Percentiles rank a stretch among this genome's conserved stretches.
phyloP scores from a whole-genome alignment of 1,139 yeast species.

The Yamadazyma dendronema region DNA sequence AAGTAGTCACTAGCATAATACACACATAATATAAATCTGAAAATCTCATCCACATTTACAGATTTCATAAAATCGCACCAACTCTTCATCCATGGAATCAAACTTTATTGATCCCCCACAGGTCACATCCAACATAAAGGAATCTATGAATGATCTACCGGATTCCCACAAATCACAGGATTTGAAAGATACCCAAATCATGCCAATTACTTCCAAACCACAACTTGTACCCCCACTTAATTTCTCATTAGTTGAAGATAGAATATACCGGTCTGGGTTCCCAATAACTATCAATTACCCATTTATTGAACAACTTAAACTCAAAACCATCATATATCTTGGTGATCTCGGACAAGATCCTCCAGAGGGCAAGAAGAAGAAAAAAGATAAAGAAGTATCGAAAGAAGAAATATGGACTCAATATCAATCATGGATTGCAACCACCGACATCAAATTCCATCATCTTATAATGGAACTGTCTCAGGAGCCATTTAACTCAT shows the following conservation, averaged over 20 bases:
- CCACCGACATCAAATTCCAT: constrained; percentile 56
- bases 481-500: constrained; percentile 70
- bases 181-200: background rate
- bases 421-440: constrained; percentile 65
- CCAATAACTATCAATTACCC: constrained; percentile 86
- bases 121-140: background rate
- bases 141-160: background rate
- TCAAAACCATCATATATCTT: constrained; percentile 78
- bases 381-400: constrained; percentile 27
- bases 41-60: too few species aligned
- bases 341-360: constrained; percentile 59
- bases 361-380: constrained; percentile 21
- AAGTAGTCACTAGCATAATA: too few species aligned
- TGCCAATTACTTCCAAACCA: constrained; percentile 1
- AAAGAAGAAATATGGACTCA: constrained; percentile 38
- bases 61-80: too few species aligned
- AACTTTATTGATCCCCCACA: too few species aligned
- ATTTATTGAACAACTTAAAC: constrained; percentile 64
- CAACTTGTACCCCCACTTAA: constrained; percentile 82
- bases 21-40: too few species aligned
- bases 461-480: constrained; percentile 67
- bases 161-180: background rate
- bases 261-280: constrained; percentile 87
- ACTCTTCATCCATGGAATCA: background rate
- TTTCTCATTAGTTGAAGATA: constrained; percentile 83